Conservation (phyloP, 202 grass and related monocot species). For the Hordeum pubiflorum region DNA sequence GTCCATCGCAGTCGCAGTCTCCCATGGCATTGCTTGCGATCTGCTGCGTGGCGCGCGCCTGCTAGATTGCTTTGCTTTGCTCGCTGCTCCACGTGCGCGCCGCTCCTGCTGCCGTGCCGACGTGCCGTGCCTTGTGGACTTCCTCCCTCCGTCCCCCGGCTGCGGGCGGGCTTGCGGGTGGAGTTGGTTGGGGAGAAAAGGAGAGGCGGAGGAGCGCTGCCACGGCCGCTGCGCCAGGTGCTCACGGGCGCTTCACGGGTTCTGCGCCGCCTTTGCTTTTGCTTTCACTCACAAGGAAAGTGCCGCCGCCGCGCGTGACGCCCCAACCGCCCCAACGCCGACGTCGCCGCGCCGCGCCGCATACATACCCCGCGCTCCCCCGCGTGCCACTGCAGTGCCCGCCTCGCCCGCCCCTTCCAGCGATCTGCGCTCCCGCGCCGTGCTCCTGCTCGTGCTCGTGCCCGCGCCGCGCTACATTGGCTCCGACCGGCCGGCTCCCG, state of each 20-base stretch:
- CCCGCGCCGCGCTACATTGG: background rate
- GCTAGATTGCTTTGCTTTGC: background rate
- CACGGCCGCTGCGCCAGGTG: constrained; percentile 16
- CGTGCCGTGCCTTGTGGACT: constrained; percentile 31
- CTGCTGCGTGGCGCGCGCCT: background rate
- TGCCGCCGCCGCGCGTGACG: constrained; percentile 24
- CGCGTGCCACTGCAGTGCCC: background rate
- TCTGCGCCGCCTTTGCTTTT: constrained; percentile 12
- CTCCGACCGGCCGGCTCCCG: background rate
- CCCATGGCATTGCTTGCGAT: background rate
- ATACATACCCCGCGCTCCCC: background rate
- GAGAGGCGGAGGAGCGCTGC: constrained; percentile 21
- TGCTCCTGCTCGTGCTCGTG: no score
- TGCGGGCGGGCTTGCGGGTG: background rate
- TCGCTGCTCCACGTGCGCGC: background rate
- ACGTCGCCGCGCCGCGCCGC: background rate
- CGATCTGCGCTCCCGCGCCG: background rate
- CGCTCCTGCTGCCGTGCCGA: background rate
- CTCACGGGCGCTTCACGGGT: constrained; percentile 55
- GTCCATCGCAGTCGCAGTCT: background rate
- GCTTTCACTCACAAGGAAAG: constrained; percentile 51
- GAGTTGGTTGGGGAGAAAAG: constrained; percentile 29
- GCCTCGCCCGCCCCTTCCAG: background rate
- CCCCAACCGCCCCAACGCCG: constrained; percentile 42
- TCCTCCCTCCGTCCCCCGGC: background rate